These are phyloP conservation scores for Chalciporus sp. DNA, from an alignment of 1,284 basidiomycete genomes.

Conservation along the genomic window DNA sequence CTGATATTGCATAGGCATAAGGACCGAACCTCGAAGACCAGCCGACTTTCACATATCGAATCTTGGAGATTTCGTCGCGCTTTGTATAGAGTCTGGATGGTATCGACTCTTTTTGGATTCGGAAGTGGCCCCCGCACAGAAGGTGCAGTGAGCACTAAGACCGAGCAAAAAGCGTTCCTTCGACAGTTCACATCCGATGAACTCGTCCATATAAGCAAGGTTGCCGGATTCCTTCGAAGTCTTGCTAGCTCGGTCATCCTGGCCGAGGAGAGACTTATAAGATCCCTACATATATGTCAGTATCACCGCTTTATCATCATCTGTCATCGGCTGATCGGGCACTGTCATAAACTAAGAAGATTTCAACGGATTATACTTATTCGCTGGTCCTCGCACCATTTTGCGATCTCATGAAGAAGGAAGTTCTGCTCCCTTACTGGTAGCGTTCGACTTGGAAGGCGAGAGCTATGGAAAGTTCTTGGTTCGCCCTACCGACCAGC, in stretches of 20 bases:
- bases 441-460: background rate
- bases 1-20: conserved; percentile 30
- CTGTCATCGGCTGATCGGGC: background rate
- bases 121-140: background rate
- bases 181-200: conserved; percentile 18
- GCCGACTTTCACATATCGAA: conserved; percentile 31
- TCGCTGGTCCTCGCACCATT: conserved; percentile 16
- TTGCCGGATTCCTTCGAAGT: conserved; percentile 8
- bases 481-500: background rate
- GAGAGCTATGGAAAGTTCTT: conserved; percentile 7
- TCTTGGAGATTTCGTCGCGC: conserved; percentile 38
- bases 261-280: conserved; percentile 7
- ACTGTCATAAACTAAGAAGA: conserved; percentile 9
- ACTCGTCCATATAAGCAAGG: conserved; percentile 16
- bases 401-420: conserved; percentile 20
- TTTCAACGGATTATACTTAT: conserved; percentile 15
- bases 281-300: conserved; percentile 17
- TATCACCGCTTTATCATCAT: background rate
- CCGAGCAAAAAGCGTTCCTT: conserved; percentile 12
- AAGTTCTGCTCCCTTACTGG: conserved; percentile 7
- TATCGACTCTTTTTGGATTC: conserved; percentile 19
- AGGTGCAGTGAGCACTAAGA: background rate
- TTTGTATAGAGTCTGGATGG: conserved; percentile 35
- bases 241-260: conserved; percentile 11
- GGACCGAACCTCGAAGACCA: conserved; percentile 30